Conservation (phyloP, 495 filamentous ascomycete genomes). For the Talaromyces trachyspermus region DNA sequence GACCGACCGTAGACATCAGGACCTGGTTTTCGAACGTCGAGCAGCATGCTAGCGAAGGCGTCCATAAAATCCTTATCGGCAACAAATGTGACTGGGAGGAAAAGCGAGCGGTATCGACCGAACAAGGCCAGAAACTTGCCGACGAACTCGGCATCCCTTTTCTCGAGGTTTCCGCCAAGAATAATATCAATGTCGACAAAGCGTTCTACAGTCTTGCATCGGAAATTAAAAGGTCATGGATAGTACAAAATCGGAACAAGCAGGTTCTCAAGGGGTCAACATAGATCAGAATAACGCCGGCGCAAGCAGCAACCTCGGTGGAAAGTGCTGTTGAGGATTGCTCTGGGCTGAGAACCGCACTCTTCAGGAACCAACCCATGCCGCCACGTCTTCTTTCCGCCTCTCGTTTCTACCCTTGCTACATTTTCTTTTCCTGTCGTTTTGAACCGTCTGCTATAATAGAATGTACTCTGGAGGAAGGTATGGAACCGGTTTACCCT, state of each 20-base stretch:
- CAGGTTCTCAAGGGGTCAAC: conserved; percentile 57
- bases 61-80: conserved; percentile 99
- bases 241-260: conserved; percentile 70
- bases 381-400: too few relatives aligned
- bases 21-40: conserved; percentile 99
- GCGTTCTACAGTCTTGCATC: conserved; percentile 92
- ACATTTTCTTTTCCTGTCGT: too few relatives aligned
- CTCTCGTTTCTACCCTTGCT: too few relatives aligned
- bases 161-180: conserved; percentile 96
- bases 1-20: conserved; percentile 66
- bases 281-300: conserved; percentile 59
- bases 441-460: too few relatives aligned
- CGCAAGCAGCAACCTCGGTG: conserved; percentile 50
- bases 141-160: conserved; percentile 97
- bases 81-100: conserved; percentile 99
- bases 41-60: conserved; percentile 96
- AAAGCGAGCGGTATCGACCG: conserved; percentile 87
- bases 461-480: too few relatives aligned
- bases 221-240: conserved; percentile 87
- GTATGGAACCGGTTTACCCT: conserved; percentile 1
- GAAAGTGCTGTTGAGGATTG: conserved; percentile 78
- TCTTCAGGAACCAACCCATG: too few relatives aligned
- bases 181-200: conserved; percentile 99
- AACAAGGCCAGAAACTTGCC: conserved; percentile 87
- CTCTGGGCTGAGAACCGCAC: neutral